phyloP scores from a whole-genome alignment of 805 yeast genomes.

The Metschnikowia sp. region DNA sequence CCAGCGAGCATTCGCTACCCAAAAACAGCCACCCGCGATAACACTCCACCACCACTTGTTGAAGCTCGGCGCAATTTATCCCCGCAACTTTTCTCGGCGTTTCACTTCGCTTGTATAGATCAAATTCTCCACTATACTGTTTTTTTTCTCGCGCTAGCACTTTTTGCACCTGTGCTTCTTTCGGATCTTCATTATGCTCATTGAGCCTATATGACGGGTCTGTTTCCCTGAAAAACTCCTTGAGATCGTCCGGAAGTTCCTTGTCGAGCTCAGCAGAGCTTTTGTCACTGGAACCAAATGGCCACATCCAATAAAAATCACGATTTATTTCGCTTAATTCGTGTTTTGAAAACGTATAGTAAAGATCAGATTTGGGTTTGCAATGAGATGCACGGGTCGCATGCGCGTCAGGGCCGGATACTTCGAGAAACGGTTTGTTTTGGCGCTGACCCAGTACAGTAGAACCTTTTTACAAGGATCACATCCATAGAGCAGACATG shows the following conservation, averaged over 20 bases:
- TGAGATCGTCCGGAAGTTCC: constrained; percentile 33
- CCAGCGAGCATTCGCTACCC: constrained; percentile 29
- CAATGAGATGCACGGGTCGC: constrained; percentile 10
- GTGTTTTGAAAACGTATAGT: too few species aligned
- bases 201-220: constrained; percentile 24
- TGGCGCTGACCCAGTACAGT: too few species aligned
- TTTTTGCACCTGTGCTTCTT: constrained; percentile 26
- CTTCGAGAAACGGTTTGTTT: too few species aligned
- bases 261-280: constrained; percentile 25
- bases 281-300: constrained; percentile 6
- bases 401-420: not conserved
- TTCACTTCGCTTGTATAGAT: constrained; percentile 28
- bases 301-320: constrained; percentile 8
- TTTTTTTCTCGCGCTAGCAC: constrained; percentile 19
- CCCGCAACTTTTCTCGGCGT: constrained; percentile 23
- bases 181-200: constrained; percentile 14
- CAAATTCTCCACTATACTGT: constrained; percentile 26
- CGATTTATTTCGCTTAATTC: too few species aligned
- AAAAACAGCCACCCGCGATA: constrained; percentile 31
- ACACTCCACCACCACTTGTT: constrained; percentile 34
- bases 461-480: too few species aligned
- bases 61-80: constrained; percentile 41
- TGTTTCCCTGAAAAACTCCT: constrained; percentile 27
- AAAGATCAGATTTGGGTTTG: not conserved
- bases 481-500: too few species aligned